These are phyloP conservation scores for Podaxis rugospora DNA, from an alignment of 768 basidiomycete genomes.

Conservation along the genomic window DNA sequence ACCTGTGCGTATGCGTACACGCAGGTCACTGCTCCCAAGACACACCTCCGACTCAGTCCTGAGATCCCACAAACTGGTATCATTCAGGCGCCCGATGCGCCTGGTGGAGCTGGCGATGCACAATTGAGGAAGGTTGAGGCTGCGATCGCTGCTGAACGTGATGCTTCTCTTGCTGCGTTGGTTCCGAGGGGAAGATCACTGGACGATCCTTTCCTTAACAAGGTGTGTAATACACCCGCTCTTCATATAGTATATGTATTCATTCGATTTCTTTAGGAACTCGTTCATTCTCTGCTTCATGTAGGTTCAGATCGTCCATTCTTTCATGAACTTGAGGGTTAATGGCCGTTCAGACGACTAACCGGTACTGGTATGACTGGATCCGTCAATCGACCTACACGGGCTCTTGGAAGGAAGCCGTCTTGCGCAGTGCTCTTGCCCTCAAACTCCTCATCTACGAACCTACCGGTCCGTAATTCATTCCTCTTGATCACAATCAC, in stretches of 20 bases:
- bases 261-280: slow-evolving; percentile 30
- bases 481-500: not conserved
- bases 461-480: slow-evolving; percentile 57
- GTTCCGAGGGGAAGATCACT: not conserved
- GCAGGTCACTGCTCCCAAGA: not conserved
- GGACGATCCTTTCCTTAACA: slow-evolving; percentile 70
- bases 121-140: not conserved
- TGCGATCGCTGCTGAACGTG: not conserved
- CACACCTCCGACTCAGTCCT: not conserved
- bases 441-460: slow-evolving; percentile 92
- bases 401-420: slow-evolving; percentile 94
- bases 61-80: slow-evolving; percentile 1
- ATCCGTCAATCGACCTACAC: slow-evolving; percentile 84
- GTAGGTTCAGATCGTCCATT: slow-evolving; percentile 30
- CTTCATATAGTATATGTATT: too few species aligned
- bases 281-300: slow-evolving; percentile 52
- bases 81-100: not conserved
- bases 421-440: slow-evolving; percentile 89
- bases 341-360: slow-evolving; percentile 46
- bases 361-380: slow-evolving; percentile 85
- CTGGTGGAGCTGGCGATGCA: not conserved
- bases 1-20: slow-evolving; percentile 7
- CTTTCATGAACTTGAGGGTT: not conserved
- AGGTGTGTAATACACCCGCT: slow-evolving; percentile 52
- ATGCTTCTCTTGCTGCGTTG: not conserved